Evolutionary conservation across 2,329 filamentous ascomycete genomes (phyloP), one percentile per base, ranked within the genome.

Genomic region (Beauveria australis): DNA sequence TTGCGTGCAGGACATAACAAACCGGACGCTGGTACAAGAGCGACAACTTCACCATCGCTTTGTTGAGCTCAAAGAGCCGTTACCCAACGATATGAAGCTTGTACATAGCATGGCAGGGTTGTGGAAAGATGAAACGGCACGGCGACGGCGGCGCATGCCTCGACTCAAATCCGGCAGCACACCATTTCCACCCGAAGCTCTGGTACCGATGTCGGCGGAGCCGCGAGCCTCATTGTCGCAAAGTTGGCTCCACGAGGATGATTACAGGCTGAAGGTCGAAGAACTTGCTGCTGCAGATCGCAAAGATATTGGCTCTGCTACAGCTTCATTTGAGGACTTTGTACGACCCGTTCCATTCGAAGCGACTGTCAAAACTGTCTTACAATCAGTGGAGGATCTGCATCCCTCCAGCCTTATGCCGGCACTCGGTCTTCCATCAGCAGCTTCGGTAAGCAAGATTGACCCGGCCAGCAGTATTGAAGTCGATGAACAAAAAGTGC

Each of bases 101-200:
- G 92, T 99, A 5, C 87, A 91, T 69, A 99, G 94, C 64, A 93
- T 99, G 89, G 92, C 91, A 60, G 89, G 90, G 0, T 75, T 99
- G 3, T 99, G 94, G 94, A 87, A 86, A 70, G 91, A 96, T 67
- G 94, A 97, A 72, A 91, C 88, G 0, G 86, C 85, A 62, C 84
- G 92, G 49, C 84, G 92, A 37, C 93, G 89, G 72, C 79, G 82
- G 53, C 83, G 83, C 51, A 87, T 93, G 82, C 82, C 85, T 2
- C 78, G 88, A 52, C 75, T 75, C 6, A 79, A 85, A 64, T 80
- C 85, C 37, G 84, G 80, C 5, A 90, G 85, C 67, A 93, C 83
- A 63, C 89, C 91, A 0, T 96, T 96, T 65, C 86, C 89, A 2
- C 79, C 86, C 0, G 92, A 96, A 66, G 91, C 86, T 5, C 75